These are phyloP conservation scores for Mortierella alpina DNA, from an alignment of 192 early-diverging fungal genomes.

Conservation along the genomic window DNA sequence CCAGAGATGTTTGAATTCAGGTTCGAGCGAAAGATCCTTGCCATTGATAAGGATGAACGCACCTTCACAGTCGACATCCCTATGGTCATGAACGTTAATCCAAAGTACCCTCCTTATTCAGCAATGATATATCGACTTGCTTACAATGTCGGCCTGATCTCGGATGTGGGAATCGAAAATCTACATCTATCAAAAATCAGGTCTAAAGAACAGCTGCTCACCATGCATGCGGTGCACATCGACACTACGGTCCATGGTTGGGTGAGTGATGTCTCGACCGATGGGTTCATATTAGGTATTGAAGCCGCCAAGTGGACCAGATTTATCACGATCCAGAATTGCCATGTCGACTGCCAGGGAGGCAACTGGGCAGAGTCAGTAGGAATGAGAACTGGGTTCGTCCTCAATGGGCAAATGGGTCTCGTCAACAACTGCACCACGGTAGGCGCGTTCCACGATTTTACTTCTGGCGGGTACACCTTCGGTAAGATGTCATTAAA, in stretches of 20 bases:
- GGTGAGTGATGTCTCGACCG: slow-evolving; percentile 44
- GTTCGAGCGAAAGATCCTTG: slow-evolving; percentile 45
- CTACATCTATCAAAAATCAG: slow-evolving; percentile 22
- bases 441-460: too few species aligned
- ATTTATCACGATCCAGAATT: slow-evolving; percentile 48
- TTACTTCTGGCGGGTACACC: too few species aligned
- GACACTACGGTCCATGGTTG: slow-evolving; percentile 38
- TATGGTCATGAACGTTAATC: slow-evolving; percentile 46
- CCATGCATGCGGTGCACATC: slow-evolving; percentile 38
- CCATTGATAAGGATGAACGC: slow-evolving; percentile 25
- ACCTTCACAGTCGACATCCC: slow-evolving; percentile 45
- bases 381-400: not conserved
- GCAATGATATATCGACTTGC: slow-evolving; percentile 37
- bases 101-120: slow-evolving; percentile 30
- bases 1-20: slow-evolving; percentile 40
- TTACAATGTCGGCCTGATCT: slow-evolving; percentile 34
- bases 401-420: too few species aligned
- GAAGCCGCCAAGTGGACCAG: slow-evolving; percentile 24
- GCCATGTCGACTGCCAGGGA: slow-evolving; percentile 43
- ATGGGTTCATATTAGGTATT: slow-evolving; percentile 35
- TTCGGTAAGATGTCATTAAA: too few species aligned
- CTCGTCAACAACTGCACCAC: too few species aligned
- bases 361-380: slow-evolving; percentile 44
- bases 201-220: slow-evolving; percentile 15
- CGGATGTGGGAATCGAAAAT: slow-evolving; percentile 47